Conservation (phyloP, 2,329 filamentous ascomycete species). For the Aureobasidium sp. region DNA sequence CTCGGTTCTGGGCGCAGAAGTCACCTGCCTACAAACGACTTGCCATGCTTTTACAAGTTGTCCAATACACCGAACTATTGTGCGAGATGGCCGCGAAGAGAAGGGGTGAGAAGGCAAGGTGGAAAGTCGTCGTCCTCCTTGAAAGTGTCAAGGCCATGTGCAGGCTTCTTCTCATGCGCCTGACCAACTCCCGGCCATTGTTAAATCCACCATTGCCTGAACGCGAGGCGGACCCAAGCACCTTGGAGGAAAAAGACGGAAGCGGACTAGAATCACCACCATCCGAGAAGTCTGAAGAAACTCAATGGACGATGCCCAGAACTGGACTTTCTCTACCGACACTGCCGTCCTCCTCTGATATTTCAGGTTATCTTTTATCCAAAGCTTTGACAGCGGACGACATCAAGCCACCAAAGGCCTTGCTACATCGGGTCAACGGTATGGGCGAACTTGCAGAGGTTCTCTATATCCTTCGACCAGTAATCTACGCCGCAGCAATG, state of each 20-base stretch:
- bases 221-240: slow-evolving; percentile 66
- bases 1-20: slow-evolving; percentile 54
- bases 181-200: slow-evolving; percentile 76
- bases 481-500: slow-evolving; percentile 79
- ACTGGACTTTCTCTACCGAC: slow-evolving; percentile 80
- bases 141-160: slow-evolving; percentile 84
- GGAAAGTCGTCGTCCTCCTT: slow-evolving; percentile 78
- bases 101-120: slow-evolving; percentile 70
- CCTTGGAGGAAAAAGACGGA: slow-evolving; percentile 44
- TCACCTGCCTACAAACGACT: slow-evolving; percentile 70
- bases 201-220: slow-evolving; percentile 81
- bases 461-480: slow-evolving; percentile 83
- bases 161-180: slow-evolving; percentile 67
- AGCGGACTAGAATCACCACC: slow-evolving; percentile 45
- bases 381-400: slow-evolving; percentile 94
- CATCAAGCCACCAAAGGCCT: slow-evolving; percentile 81
- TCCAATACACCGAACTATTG: slow-evolving; percentile 91
- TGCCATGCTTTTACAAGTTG: slow-evolving; percentile 76
- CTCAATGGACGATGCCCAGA: slow-evolving; percentile 80
- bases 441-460: slow-evolving; percentile 80
- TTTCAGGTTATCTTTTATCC: slow-evolving; percentile 77
- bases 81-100: slow-evolving; percentile 96
- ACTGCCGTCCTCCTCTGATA: slow-evolving; percentile 72
- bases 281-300: slow-evolving; percentile 32
- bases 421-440: slow-evolving; percentile 69